Evolutionary conservation across 208 protist genomes (phyloP).

Genomic region (Acanthamoeba polyphaga): DNA sequence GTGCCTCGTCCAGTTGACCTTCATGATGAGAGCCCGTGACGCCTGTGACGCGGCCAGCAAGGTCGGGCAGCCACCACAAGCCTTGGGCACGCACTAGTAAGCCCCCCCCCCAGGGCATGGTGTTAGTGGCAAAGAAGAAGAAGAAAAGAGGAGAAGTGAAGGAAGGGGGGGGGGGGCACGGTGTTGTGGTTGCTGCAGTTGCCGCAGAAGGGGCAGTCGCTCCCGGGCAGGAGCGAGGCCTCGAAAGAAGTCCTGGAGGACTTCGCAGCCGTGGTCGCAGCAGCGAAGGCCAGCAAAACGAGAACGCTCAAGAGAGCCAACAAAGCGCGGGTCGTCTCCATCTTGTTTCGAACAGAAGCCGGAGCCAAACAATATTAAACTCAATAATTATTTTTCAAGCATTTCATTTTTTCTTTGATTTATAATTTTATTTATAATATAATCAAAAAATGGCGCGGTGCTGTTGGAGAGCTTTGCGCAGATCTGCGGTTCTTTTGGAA

Average conservation of each 20-base stretch:
- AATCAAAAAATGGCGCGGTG: too few relatives aligned
- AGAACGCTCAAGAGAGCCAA: neutral
- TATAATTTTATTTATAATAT: too few relatives aligned
- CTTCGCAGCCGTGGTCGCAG: too few relatives aligned
- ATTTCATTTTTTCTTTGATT: too few relatives aligned
- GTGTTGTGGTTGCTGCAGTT: constrained; percentile 62
- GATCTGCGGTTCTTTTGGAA: too few relatives aligned
- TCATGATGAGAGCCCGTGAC: constrained; percentile 8
- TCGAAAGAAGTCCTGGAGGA: neutral
- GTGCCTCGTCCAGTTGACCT: constrained; percentile 55
- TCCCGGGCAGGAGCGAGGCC: neutral
- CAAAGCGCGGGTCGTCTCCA: neutral
- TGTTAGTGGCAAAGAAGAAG: neutral
- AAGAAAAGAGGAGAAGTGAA: too few relatives aligned
- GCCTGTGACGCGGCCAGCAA: constrained; percentile 7
- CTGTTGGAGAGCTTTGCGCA: too few relatives aligned
- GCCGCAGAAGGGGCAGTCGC: constrained; percentile 13
- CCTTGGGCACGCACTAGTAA: neutral
- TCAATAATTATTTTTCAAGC: too few relatives aligned
- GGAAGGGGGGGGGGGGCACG: neutral
- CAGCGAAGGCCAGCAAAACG: too few relatives aligned
- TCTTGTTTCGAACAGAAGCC: neutral
- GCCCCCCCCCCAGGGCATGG: neutral
- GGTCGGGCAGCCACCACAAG: neutral
- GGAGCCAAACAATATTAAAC: neutral